Conservation (phyloP, 176 grass and related monocot species). For the bread wheat (Triticum aestivum) region DNA sequence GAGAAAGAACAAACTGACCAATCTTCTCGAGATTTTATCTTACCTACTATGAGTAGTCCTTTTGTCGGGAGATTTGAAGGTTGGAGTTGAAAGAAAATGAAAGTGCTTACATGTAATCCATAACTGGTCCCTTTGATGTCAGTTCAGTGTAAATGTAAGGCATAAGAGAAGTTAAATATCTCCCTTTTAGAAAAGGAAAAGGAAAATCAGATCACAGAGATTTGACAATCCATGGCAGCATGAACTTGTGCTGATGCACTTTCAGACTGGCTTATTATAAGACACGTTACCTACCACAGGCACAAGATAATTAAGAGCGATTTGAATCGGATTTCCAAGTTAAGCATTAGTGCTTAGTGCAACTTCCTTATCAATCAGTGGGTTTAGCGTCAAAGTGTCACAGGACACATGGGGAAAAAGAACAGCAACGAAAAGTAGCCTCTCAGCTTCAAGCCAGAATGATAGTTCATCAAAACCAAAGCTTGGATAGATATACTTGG, state of each 20-base stretch:
- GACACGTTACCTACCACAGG: conserved; percentile 2
- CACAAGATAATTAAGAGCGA: not conserved
- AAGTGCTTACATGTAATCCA: conserved; percentile 38
- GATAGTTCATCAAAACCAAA: conserved; percentile 27
- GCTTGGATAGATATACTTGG: conserved; percentile 24
- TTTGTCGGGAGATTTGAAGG: conserved; percentile 23
- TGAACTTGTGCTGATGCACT: not conserved
- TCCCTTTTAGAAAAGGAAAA: not conserved
- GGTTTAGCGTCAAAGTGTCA: not conserved
- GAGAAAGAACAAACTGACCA: not conserved
- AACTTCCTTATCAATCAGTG: not conserved
- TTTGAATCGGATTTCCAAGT: not conserved
- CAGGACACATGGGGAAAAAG: conserved; percentile 16
- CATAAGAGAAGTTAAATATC: not conserved
- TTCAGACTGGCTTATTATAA: not conserved
- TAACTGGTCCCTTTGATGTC: conserved; percentile 19
- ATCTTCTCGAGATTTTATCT: conserved; percentile 12
- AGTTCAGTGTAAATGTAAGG: conserved; percentile 12
- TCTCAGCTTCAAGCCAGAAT: conserved; percentile 3
- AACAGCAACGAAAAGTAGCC: not conserved
- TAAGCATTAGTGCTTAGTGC: conserved; percentile 15
- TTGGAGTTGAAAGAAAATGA: conserved; percentile 14
- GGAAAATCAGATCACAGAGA: conserved; percentile 8
- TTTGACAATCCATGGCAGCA: not conserved
- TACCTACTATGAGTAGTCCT: not conserved